Conservation (phyloP, 2,329 filamentous ascomycete species). For the Alternaria atra region DNA sequence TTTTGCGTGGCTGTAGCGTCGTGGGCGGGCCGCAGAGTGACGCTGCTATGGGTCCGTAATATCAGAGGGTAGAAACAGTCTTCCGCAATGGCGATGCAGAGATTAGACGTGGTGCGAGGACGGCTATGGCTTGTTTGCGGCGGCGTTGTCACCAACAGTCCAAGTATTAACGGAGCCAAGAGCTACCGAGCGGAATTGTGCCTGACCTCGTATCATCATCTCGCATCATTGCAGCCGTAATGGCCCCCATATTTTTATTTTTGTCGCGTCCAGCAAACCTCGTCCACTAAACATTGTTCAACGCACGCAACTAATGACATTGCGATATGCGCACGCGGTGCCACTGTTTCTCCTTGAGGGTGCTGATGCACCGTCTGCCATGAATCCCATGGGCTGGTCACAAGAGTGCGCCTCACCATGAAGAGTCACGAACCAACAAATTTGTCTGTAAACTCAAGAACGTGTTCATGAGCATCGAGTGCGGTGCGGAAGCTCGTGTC, state of each 20-base stretch:
- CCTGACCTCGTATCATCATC: slow-evolving; percentile 5
- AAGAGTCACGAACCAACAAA: background rate
- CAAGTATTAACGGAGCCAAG: slow-evolving; percentile 8
- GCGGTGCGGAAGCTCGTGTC: slow-evolving; percentile 1
- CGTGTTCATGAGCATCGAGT: background rate
- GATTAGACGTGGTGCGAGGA: slow-evolving; percentile 5
- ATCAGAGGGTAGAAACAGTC: background rate
- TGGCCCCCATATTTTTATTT: background rate
- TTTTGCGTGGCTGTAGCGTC: slow-evolving; percentile 24
- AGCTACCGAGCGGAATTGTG: slow-evolving; percentile 3
- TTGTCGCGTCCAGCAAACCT: background rate
- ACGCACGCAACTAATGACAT: background rate
- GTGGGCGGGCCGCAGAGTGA: slow-evolving; percentile 22
- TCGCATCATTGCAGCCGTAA: background rate
- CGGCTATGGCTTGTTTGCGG: slow-evolving; percentile 4
- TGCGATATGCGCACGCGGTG: background rate
- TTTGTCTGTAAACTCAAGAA: background rate
- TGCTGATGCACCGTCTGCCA: background rate
- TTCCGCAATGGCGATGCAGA: slow-evolving; percentile 2
- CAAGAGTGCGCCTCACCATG: background rate
- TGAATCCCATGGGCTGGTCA: background rate
- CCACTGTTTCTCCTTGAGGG: background rate
- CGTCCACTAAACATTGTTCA: background rate
- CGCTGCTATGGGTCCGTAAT: slow-evolving; percentile 3
- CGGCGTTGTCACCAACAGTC: slow-evolving; percentile 1